Percentiles rank a stretch among this genome's conserved stretches.
phyloP scores from a whole-genome alignment of 768 basidiomycete species.

The Phylloporus arenicola region DNA sequence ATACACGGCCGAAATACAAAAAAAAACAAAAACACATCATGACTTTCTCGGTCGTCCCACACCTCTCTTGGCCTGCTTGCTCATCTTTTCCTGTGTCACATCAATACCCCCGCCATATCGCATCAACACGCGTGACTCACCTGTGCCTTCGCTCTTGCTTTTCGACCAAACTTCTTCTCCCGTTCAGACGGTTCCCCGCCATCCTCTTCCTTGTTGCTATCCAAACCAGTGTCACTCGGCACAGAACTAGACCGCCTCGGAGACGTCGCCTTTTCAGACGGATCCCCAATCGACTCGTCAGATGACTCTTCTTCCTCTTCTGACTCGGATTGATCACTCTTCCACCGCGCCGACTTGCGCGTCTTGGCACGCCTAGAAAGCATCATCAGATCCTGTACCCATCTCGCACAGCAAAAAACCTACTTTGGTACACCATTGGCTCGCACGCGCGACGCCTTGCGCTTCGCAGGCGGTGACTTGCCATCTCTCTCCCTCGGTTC shows the following conservation, averaged over 20 bases:
- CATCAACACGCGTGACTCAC: constrained; percentile 18
- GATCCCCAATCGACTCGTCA: constrained; percentile 37
- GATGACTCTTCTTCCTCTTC: constrained; percentile 29
- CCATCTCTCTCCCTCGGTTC: constrained; percentile 42
- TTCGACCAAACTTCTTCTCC: constrained; percentile 35
- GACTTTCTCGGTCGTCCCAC: constrained; percentile 21
- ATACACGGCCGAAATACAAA: background rate
- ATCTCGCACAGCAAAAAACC: constrained; percentile 1
- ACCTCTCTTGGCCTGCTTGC: constrained; percentile 21
- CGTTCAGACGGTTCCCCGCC: constrained; percentile 26
- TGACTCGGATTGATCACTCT: constrained; percentile 29
- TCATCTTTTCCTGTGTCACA: constrained; percentile 28
- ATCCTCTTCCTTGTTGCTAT: constrained; percentile 26
- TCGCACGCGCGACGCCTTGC: constrained; percentile 41
- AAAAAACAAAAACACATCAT: background rate
- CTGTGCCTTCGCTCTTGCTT: constrained; percentile 38
- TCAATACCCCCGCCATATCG: background rate
- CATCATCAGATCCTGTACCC: constrained; percentile 1
- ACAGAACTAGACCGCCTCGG: constrained; percentile 32
- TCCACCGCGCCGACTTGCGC: constrained; percentile 26
- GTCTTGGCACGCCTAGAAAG: constrained; percentile 25
- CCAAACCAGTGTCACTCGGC: constrained; percentile 31
- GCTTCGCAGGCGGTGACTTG: constrained; percentile 46
- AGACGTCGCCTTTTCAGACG: constrained; percentile 27
- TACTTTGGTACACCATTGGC: constrained; percentile 26